phyloP scores from a whole-genome alignment of 2,329 filamentous ascomycete genomes.

The Kalaharituber pfeilii region DNA sequence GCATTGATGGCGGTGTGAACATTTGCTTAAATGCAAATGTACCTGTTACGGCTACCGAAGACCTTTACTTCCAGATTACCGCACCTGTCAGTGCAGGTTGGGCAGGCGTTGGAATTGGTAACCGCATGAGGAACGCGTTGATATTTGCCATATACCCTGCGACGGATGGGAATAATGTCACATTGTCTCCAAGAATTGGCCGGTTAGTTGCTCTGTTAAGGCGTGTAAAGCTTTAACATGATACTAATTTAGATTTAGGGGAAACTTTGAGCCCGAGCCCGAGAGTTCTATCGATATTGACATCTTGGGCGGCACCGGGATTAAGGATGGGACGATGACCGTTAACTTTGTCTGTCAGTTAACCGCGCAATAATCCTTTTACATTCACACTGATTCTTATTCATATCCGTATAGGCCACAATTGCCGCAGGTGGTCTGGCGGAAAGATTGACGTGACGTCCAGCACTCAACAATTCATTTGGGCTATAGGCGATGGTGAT shows the following conservation, averaged over 20 bases:
- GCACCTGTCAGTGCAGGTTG: conserved; percentile 24
- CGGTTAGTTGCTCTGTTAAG: conserved; percentile 5
- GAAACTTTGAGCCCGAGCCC: conserved; percentile 11
- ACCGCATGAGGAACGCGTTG: conserved; percentile 29
- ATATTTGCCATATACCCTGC: conserved; percentile 32
- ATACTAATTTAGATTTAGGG: conserved; percentile 7
- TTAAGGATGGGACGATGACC: conserved; percentile 17
- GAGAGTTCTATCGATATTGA: conserved; percentile 10
- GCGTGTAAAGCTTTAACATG: neutral
- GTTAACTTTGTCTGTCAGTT: conserved; percentile 18
- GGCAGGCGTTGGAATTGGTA: conserved; percentile 31
- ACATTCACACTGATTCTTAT: neutral
- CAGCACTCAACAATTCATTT: conserved; percentile 34
- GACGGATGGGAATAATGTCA: conserved; percentile 24
- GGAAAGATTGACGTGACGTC: conserved; percentile 31
- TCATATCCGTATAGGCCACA: conserved; percentile 26
- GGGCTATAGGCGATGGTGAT: conserved; percentile 36
- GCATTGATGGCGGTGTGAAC: neutral
- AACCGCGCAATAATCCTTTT: neutral
- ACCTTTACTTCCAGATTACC: conserved; percentile 18
- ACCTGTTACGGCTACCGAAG: conserved; percentile 3
- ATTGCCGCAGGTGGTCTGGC: conserved; percentile 35
- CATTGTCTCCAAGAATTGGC: conserved; percentile 19
- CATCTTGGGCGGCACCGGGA: conserved; percentile 19
- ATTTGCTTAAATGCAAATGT: neutral